Percentiles rank a stretch among this genome's conserved stretches.
Conservation (phyloP, 169 alveolate genomes). For the Eimeria acervulina region DNA sequence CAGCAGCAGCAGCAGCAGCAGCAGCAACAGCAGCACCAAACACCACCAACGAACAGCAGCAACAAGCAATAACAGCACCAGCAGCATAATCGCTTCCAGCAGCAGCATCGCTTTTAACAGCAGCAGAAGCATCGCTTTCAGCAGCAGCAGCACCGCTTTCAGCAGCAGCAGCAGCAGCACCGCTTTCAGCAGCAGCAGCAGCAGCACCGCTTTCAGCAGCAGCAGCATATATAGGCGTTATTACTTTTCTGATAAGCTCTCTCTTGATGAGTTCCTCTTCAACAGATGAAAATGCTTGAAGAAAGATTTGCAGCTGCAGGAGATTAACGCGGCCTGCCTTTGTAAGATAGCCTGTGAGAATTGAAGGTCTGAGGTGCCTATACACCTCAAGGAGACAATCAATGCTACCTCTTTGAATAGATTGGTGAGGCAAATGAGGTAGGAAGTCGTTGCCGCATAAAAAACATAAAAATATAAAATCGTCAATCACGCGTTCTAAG, state of each 20-base stretch:
- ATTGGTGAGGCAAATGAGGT: conserved; percentile 97
- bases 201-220: too few species aligned
- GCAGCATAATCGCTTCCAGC: neutral
- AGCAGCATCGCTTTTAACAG: neutral
- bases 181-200: too few species aligned
- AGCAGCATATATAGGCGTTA: neutral
- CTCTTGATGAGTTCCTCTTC: conserved; percentile 77
- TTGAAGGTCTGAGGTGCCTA: conserved; percentile 53
- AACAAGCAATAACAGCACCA: too few species aligned
- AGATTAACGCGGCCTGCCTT: conserved; percentile 72
- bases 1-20: conserved; percentile 31
- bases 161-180: too few species aligned
- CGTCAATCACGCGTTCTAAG: conserved; percentile 98
- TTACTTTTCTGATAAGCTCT: conserved; percentile 68
- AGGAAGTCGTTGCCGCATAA: conserved; percentile 98
- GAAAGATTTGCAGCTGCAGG: conserved; percentile 25
- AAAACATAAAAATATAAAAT: conserved; percentile 96
- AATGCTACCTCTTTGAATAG: conserved; percentile 90
- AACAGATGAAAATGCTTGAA: conserved; percentile 48
- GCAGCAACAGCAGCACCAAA: neutral
- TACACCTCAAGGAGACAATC: conserved; percentile 70
- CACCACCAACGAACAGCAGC: too few species aligned
- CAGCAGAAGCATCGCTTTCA: too few species aligned
- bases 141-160: too few species aligned
- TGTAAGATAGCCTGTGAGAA: conserved; percentile 81